phyloP scores from a whole-genome alignment of 768 basidiomycete species.

The Vararia minispora region DNA sequence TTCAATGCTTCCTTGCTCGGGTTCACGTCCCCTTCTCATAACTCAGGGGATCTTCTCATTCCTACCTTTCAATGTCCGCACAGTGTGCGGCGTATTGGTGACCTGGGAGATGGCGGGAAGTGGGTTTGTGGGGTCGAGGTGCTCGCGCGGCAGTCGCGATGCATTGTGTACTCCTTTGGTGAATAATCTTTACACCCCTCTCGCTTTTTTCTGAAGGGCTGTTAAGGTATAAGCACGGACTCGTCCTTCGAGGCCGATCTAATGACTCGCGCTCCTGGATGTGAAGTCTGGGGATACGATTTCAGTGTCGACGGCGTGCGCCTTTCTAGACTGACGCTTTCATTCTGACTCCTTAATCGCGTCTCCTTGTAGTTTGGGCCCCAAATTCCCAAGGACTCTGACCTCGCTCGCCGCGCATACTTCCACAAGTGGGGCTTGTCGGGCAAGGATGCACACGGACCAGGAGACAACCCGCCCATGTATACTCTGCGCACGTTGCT shows the following conservation, averaged over 20 bases:
- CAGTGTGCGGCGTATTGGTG: constrained; percentile 34
- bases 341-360: neutral
- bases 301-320: constrained; percentile 26
- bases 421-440: constrained; percentile 28
- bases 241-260: constrained; percentile 42
- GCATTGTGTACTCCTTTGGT: constrained; percentile 42
- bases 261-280: constrained; percentile 29
- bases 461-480: constrained; percentile 35
- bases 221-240: constrained; percentile 34
- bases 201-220: constrained; percentile 15
- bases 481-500: constrained; percentile 56
- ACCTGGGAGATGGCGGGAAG: constrained; percentile 43
- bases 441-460: constrained; percentile 32
- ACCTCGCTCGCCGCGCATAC: constrained; percentile 27
- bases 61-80: constrained; percentile 41
- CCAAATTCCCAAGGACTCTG: constrained; percentile 24
- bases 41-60: constrained; percentile 48
- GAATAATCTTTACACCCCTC: neutral
- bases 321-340: constrained; percentile 3
- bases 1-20: no score
- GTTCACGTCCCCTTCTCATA: no score
- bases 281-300: constrained; percentile 33
- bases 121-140: constrained; percentile 41
- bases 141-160: constrained; percentile 31
- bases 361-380: constrained; percentile 28